Evolutionary conservation across 768 basidiomycete genomes (phyloP).

Genomic region (Boletellus ananiceps): DNA sequence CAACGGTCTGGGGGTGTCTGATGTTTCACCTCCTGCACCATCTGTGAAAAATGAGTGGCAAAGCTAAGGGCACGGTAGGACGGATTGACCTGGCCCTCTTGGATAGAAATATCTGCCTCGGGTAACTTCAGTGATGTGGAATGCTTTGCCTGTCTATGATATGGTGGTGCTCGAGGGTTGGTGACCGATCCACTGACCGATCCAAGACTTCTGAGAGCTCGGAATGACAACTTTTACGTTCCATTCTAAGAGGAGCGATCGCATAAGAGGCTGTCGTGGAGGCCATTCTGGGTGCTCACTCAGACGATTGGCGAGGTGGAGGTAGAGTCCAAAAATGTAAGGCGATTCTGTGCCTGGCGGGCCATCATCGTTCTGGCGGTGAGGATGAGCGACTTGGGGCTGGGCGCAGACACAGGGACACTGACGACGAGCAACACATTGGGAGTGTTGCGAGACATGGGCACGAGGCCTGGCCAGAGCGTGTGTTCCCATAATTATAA

Average conservation of each 20-base stretch:
- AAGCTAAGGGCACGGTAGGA: not conserved
- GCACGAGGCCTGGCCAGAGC: not conserved
- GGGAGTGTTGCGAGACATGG: constrained; percentile 14
- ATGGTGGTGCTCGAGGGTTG: not conserved
- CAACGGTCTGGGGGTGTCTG: constrained; percentile 56
- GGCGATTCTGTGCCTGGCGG: constrained; percentile 73
- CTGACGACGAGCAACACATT: constrained; percentile 44
- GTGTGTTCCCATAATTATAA: constrained; percentile 3
- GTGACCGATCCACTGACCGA: constrained; percentile 45
- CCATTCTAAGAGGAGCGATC: constrained; percentile 47
- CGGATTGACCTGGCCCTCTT: constrained; percentile 41
- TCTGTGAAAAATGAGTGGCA: constrained; percentile 5
- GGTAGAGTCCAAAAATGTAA: constrained; percentile 68
- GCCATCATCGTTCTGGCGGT: constrained; percentile 73
- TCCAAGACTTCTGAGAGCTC: constrained; percentile 83
- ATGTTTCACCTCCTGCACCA: constrained; percentile 69
- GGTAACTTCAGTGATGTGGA: constrained; percentile 70
- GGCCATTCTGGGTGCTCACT: constrained; percentile 37
- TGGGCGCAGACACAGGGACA: constrained; percentile 4
- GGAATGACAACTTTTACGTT: constrained; percentile 78
- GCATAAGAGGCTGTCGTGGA: constrained; percentile 9
- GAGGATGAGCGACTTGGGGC: not conserved
- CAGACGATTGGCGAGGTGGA: constrained; percentile 51
- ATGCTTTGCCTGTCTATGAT: constrained; percentile 60
- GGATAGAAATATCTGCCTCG: constrained; percentile 78